A percentile compares a stretch with the other conserved stretches of the same genome.
phyloP scores from a whole-genome alignment of 2,329 filamentous ascomycete genomes.

The Rasamsonia emersonii region DNA sequence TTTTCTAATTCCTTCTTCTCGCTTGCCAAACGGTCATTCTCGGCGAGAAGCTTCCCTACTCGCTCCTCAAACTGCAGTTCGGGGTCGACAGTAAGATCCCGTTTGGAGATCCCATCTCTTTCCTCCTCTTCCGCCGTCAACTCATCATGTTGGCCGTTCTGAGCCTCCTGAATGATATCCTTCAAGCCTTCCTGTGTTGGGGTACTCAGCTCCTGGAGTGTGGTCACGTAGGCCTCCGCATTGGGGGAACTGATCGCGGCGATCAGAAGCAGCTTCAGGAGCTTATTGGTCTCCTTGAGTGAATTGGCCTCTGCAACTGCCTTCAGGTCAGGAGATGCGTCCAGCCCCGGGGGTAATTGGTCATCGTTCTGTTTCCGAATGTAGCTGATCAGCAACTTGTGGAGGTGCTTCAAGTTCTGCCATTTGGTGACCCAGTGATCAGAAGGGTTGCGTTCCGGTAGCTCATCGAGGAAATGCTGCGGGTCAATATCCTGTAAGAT shows the following conservation, averaged over 20 bases:
- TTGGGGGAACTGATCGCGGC: slow-evolving; percentile 54
- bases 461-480: slow-evolving; percentile 38
- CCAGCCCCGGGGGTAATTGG: slow-evolving; percentile 31
- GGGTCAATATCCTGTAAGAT: slow-evolving; percentile 42
- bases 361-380: slow-evolving; percentile 38
- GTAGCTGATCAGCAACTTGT: slow-evolving; percentile 38
- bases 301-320: slow-evolving; percentile 37
- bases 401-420: slow-evolving; percentile 41
- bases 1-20: slow-evolving; percentile 43
- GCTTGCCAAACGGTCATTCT: slow-evolving; percentile 50
- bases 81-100: slow-evolving; percentile 31
- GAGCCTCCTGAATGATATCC: slow-evolving; percentile 39
- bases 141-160: slow-evolving; percentile 31
- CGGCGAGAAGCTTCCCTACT: slow-evolving; percentile 39
- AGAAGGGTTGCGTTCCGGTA: slow-evolving; percentile 35
- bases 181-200: slow-evolving; percentile 38
- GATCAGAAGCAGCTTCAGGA: slow-evolving; percentile 56
- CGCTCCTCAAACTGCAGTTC: slow-evolving; percentile 42
- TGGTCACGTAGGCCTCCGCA: slow-evolving; percentile 45
- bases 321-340: slow-evolving; percentile 38
- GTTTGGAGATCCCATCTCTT: slow-evolving; percentile 25
- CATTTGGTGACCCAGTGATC: slow-evolving; percentile 41
- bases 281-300: slow-evolving; percentile 40
- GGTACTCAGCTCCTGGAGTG: slow-evolving; percentile 35
- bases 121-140: slow-evolving; percentile 29